Percentiles rank a stretch among this genome's conserved stretches.
phyloP scores from a whole-genome alignment of 371 early-diverging fungal species.

The Syncephalis plumigaleata region DNA sequence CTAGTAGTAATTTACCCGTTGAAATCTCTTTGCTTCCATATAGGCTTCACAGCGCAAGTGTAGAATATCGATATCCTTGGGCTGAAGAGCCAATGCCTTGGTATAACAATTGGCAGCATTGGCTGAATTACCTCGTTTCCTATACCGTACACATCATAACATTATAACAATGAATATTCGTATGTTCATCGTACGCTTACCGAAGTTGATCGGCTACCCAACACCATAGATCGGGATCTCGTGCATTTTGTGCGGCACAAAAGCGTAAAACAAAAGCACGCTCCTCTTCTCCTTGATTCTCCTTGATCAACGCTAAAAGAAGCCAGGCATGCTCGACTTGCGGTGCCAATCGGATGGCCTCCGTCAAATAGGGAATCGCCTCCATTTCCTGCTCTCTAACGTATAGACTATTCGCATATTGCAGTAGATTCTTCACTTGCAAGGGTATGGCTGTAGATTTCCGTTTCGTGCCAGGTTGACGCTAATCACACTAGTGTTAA shows the following conservation, averaged over 20 bases:
- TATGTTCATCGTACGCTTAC: background rate
- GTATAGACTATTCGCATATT: background rate
- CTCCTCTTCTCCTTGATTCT: background rate
- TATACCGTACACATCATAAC: too few species aligned
- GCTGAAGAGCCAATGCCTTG: background rate
- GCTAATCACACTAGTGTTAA: too few species aligned
- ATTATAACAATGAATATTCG: too few species aligned
- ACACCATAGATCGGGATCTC: background rate
- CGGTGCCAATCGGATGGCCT: background rate
- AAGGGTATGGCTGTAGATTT: too few species aligned
- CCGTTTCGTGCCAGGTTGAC: too few species aligned
- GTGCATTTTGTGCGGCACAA: background rate
- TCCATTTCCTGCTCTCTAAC: background rate
- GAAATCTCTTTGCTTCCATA: too few species aligned
- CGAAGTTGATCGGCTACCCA: background rate
- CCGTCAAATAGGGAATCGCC: background rate
- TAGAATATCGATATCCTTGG: background rate
- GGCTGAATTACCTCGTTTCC: background rate
- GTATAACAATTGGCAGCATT: background rate
- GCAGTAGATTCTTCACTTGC: too few species aligned
- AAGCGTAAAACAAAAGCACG: background rate
- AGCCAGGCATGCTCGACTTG: background rate
- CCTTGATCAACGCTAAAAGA: background rate
- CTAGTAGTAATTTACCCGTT: too few species aligned
- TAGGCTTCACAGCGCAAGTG: too few species aligned